Evolutionary conservation across 352 stramenopile species (phyloP).

Genomic region (Pythium rhizo-oryzae): DNA sequence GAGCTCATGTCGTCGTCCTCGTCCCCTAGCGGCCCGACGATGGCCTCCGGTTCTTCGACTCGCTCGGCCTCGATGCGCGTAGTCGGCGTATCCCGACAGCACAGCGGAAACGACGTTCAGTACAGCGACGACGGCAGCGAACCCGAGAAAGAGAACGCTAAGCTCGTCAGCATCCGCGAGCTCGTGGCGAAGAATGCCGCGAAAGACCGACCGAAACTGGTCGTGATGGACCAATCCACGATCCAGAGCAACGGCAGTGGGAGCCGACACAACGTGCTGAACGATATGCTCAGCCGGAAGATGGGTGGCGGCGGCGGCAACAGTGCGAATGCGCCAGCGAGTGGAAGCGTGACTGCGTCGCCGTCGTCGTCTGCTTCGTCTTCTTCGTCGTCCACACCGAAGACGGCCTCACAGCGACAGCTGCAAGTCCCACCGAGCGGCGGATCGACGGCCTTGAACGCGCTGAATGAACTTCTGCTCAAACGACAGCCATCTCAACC

Average conservation of each 20-base stretch:
- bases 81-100: constrained; percentile 55
- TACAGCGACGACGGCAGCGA: constrained; percentile 13
- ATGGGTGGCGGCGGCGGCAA: background rate
- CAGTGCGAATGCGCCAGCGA: background rate
- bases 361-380: constrained; percentile 20
- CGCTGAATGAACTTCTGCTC: constrained; percentile 22
- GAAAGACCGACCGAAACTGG: constrained; percentile 25
- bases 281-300: constrained; percentile 21
- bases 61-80: constrained; percentile 27
- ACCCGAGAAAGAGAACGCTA: constrained; percentile 41
- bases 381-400: constrained; percentile 19
- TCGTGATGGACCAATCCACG: constrained; percentile 35
- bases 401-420: constrained; percentile 11
- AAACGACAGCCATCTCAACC: constrained; percentile 21
- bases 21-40: constrained; percentile 5
- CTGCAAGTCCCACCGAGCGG: constrained; percentile 1
- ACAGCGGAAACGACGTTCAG: constrained; percentile 31
- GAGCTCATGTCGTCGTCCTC: constrained; percentile 51
- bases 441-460: constrained; percentile 17
- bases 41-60: background rate
- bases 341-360: constrained; percentile 11
- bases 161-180: constrained; percentile 64
- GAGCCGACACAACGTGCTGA: constrained; percentile 14
- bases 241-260: constrained; percentile 19
- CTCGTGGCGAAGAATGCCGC: constrained; percentile 40